Conservation (phyloP, 495 filamentous ascomycete species). For the Neurospora sp. region DNA sequence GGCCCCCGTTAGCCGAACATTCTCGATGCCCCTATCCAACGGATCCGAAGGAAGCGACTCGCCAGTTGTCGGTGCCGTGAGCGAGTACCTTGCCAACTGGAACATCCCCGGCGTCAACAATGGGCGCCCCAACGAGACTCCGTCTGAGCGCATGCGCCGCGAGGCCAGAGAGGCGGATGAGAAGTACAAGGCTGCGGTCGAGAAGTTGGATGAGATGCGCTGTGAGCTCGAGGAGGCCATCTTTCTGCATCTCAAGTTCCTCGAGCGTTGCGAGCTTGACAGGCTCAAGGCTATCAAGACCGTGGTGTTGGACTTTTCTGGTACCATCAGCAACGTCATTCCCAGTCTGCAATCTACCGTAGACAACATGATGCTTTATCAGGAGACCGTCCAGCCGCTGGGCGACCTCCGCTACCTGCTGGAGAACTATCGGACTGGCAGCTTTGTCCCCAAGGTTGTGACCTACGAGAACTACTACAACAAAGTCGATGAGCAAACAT, state of each 20-base stretch:
- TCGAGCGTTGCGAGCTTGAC: constrained; percentile 96
- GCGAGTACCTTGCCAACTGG: constrained; percentile 83
- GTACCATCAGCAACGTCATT: constrained; percentile 96
- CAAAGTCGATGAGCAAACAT: constrained; percentile 93
- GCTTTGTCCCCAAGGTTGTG: constrained; percentile 82
- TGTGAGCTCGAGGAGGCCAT: constrained; percentile 94
- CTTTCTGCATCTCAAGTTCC: constrained; percentile 82
- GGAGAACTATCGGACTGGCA: constrained; percentile 95
- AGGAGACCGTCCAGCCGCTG: constrained; percentile 90
- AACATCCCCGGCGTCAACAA: constrained; percentile 67
- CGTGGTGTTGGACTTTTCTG: constrained; percentile 94
- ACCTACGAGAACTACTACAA: constrained; percentile 99
- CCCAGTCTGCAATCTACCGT: constrained; percentile 89
- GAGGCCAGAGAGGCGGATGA: constrained; percentile 90
- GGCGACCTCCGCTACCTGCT: constrained; percentile 90
- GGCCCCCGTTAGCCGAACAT: constrained; percentile 54
- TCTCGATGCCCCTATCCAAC: constrained; percentile 43
- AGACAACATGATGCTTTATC: constrained; percentile 97
- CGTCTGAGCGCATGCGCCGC: constrained; percentile 71
- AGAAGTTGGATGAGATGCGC: constrained; percentile 77
- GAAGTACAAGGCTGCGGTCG: constrained; percentile 76
- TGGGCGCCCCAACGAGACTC: constrained; percentile 78
- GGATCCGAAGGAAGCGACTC: constrained; percentile 55
- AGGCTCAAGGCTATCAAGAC: constrained; percentile 95
- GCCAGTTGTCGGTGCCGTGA: constrained; percentile 63